Conservation (phyloP, 345 rosid species). For the Anacardium occidentale region DNA sequence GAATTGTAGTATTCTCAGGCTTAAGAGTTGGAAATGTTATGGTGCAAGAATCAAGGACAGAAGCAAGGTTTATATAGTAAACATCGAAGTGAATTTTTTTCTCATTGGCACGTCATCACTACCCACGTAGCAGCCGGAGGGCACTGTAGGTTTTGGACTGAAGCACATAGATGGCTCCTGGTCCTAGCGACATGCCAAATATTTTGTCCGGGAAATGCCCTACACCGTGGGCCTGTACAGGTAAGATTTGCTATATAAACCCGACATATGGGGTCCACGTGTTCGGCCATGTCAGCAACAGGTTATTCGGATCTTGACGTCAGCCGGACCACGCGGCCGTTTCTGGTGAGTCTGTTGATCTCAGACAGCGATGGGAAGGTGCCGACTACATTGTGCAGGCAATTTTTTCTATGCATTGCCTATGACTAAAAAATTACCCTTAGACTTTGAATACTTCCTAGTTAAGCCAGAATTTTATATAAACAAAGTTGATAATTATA, state of each 20-base stretch:
- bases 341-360: slow-evolving; percentile 30
- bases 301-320: slow-evolving; percentile 23
- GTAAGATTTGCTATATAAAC: slow-evolving; percentile 9
- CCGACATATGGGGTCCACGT: slow-evolving; percentile 48
- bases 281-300: slow-evolving; percentile 50
- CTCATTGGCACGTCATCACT: slow-evolving; percentile 5
- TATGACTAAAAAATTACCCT: not conserved
- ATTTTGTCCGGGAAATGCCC: slow-evolving; percentile 24
- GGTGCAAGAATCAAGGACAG: not conserved
- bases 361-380: slow-evolving; percentile 27
- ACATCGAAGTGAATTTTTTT: not conserved
- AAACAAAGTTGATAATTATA: slow-evolving; percentile 9
- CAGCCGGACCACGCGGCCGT: slow-evolving; percentile 47
- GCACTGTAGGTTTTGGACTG: slow-evolving; percentile 10
- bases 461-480: not conserved
- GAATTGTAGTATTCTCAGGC: not conserved
- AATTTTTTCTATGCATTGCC: too few relatives aligned
- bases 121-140: not conserved
- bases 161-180: slow-evolving; percentile 13
- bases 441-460: slow-evolving; percentile 8
- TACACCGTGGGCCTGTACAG: slow-evolving; percentile 46
- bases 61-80: slow-evolving; percentile 28
- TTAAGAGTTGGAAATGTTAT: not conserved
- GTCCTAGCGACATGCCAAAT: slow-evolving; percentile 19
- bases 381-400: slow-evolving; percentile 29